Evolutionary conservation across 2,329 filamentous ascomycete genomes (phyloP).

Genomic region (Monilinia fructigena): DNA sequence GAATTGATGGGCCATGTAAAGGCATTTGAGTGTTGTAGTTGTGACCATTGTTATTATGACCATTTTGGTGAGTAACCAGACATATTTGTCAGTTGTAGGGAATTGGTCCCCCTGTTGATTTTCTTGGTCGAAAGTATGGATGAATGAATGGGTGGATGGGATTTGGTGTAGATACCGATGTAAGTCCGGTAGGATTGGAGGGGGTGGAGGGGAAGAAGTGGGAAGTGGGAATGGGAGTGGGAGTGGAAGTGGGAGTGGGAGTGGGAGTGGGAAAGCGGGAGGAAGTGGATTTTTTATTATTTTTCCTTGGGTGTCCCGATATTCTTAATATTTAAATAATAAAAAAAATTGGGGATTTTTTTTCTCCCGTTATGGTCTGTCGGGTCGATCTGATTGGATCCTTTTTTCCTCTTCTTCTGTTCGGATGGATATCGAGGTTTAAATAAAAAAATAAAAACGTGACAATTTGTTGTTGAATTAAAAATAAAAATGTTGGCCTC

Average conservation of each 20-base stretch:
- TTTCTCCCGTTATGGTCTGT: too few relatives aligned
- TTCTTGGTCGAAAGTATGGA: not conserved
- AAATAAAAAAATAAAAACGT: too few relatives aligned
- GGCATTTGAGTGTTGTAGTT: constrained; percentile 18
- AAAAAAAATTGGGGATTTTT: not conserved
- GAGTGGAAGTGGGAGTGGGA: not conserved
- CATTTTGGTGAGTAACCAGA: constrained; percentile 23
- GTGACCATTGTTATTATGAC: constrained; percentile 17
- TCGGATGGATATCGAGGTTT: too few relatives aligned
- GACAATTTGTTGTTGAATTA: too few relatives aligned
- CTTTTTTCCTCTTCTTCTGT: too few relatives aligned
- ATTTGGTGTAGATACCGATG: constrained; percentile 11
- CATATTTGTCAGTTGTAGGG: constrained; percentile 21
- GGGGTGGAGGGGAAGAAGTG: not conserved
- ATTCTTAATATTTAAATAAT: not conserved
- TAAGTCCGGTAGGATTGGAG: constrained; percentile 22
- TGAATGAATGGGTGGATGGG: not conserved
- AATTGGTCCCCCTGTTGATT: not conserved
- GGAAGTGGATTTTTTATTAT: not conserved
- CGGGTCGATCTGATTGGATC: too few relatives aligned
- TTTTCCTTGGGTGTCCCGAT: not conserved
- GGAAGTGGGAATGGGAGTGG: constrained; percentile 3
- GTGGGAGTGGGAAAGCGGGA: not conserved
- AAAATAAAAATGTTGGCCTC: too few relatives aligned
- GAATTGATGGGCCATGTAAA: constrained; percentile 22